phyloP scores from a whole-genome alignment of 352 stramenopile genomes.

The Globisporangium polare region DNA sequence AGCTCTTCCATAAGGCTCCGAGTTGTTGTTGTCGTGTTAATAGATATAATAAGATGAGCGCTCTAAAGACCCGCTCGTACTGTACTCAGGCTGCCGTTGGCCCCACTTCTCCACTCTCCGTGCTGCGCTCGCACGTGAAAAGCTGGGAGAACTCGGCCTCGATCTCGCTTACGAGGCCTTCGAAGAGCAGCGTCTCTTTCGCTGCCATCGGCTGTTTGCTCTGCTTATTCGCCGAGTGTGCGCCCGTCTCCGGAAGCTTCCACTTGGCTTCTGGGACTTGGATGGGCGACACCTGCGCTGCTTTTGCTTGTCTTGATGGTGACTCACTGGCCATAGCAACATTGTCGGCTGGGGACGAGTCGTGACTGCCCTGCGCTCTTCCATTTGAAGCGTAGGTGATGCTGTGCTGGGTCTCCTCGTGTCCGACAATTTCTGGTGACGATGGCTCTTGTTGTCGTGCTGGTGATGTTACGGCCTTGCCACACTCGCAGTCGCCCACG shows the following conservation, averaged over 20 bases:
- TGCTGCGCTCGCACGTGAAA: constrained; percentile 7
- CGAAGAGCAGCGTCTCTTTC: constrained; percentile 6
- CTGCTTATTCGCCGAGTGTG: neutral
- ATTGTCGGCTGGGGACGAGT: neutral
- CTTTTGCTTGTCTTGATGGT: neutral
- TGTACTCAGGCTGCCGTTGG: neutral
- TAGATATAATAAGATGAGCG: constrained; percentile 6
- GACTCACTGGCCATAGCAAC: neutral
- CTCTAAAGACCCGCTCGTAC: neutral
- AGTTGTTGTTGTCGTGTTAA: constrained; percentile 1
- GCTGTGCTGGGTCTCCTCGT: neutral
- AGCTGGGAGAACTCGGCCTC: constrained; percentile 14
- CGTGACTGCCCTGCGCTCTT: constrained; percentile 7
- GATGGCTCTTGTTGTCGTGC: neutral
- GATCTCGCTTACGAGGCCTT: constrained; percentile 16
- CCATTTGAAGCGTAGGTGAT: constrained; percentile 3
- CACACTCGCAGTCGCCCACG: constrained; percentile 6
- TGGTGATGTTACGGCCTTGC: neutral
- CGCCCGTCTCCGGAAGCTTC: constrained; percentile 10
- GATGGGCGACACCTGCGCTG: constrained; percentile 3
- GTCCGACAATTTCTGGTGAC: neutral
- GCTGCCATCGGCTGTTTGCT: neutral
- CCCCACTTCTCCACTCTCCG: neutral
- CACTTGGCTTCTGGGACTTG: constrained; percentile 11
- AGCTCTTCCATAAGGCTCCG: neutral